phyloP scores from a whole-genome alignment of 306 rosid genomes.

The Vigna reflexopilosa region DNA sequence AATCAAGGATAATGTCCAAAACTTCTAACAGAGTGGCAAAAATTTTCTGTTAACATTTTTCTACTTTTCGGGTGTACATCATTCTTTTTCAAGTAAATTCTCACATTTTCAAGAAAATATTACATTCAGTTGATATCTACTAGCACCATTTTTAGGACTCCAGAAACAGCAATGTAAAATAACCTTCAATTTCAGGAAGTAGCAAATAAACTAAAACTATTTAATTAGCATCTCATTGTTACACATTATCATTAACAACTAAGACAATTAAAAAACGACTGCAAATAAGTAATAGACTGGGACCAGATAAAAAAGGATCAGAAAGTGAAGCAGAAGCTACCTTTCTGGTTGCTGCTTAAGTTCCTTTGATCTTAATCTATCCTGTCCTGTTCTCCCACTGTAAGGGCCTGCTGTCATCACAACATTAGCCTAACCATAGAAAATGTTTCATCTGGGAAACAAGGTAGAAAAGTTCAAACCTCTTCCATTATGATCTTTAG shows the following conservation, averaged over 20 bases:
- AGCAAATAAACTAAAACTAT: not conserved
- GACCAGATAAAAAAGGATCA: not conserved
- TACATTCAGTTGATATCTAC: slow-evolving; percentile 6
- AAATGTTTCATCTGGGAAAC: slow-evolving; percentile 13
- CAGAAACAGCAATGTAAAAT: slow-evolving; percentile 19
- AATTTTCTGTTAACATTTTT: not conserved
- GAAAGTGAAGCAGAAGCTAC: slow-evolving; percentile 55
- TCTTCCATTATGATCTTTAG: slow-evolving; percentile 55
- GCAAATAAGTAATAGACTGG: slow-evolving; percentile 27
- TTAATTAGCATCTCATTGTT: not conserved
- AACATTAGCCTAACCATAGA: slow-evolving; percentile 41
- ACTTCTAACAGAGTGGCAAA: slow-evolving; percentile 10
- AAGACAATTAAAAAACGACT: slow-evolving; percentile 8
- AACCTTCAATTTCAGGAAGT: not conserved
- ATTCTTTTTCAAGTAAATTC: slow-evolving; percentile 22
- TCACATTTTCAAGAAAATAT: slow-evolving; percentile 9
- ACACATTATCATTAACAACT: slow-evolving; percentile 1
- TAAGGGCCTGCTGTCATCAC: slow-evolving; percentile 57
- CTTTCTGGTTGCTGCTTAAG: slow-evolving; percentile 60
- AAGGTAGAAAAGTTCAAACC: slow-evolving; percentile 60
- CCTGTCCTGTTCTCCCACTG: slow-evolving; percentile 54
- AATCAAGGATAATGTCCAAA: not conserved
- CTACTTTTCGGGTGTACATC: slow-evolving; percentile 17
- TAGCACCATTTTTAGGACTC: not conserved
- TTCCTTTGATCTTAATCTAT: slow-evolving; percentile 47